Conservation (phyloP, 768 basidiomycete genomes). For the Russula griseocarnosa region DNA sequence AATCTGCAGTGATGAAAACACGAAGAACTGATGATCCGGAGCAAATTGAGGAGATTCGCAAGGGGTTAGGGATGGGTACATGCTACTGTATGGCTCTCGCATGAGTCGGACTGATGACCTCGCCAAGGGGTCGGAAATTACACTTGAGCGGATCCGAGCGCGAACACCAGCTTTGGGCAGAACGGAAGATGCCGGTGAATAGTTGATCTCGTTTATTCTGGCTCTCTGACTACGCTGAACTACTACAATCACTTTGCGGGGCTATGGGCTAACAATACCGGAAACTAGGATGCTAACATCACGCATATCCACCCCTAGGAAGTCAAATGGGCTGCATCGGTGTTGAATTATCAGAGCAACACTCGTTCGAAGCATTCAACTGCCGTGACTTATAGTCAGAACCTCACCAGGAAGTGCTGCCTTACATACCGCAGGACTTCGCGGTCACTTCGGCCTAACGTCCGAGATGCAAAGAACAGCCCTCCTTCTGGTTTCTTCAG, state of each 20-base stretch:
- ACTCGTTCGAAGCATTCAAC: background rate
- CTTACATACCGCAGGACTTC: constrained; percentile 9
- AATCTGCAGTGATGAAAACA: too few species aligned
- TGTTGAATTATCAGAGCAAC: background rate
- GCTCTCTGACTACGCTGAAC: background rate
- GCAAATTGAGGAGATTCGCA: too few species aligned
- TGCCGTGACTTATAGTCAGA: background rate
- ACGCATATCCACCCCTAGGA: constrained; percentile 26
- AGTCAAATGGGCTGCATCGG: constrained; percentile 11
- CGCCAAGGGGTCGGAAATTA: too few species aligned
- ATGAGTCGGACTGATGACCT: too few species aligned
- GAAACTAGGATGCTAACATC: constrained; percentile 17
- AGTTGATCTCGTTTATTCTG: background rate
- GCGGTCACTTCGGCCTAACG: constrained; percentile 1
- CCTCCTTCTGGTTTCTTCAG: constrained; percentile 10
- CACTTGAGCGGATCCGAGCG: too few species aligned
- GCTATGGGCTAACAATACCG: constrained; percentile 1
- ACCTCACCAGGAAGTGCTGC: too few species aligned
- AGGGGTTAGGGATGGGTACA: too few species aligned
- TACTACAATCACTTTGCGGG: background rate
- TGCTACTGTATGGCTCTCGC: too few species aligned
- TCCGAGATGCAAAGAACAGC: constrained; percentile 24
- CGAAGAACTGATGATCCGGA: too few species aligned
- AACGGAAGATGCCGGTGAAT: constrained; percentile 17
- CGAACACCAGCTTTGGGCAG: background rate